Percentiles rank a stretch among this genome's conserved stretches.
These are phyloP conservation scores for Rosa hybrid DNA, from an alignment of 331 rosid genomes.

Conservation along the genomic window DNA sequence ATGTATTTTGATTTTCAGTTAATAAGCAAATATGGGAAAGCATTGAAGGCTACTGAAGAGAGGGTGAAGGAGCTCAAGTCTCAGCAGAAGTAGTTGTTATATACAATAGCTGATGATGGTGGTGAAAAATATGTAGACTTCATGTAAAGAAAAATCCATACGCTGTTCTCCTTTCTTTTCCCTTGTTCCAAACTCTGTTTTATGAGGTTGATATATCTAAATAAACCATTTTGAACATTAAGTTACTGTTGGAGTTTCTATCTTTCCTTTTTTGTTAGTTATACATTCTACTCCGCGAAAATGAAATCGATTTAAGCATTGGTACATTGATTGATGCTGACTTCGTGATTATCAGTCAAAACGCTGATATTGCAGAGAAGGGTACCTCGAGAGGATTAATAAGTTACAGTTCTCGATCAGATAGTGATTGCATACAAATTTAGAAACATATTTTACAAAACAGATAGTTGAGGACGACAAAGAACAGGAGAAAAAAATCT, in stretches of 20 bases:
- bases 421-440: neutral
- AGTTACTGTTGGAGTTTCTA: neutral
- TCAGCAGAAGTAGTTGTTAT: conserved; percentile 42
- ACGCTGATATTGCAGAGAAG: neutral
- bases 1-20: conserved; percentile 43
- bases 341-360: neutral
- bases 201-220: neutral
- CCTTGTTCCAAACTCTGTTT: neutral
- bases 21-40: conserved; percentile 72
- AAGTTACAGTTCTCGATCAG: neutral
- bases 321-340: neutral
- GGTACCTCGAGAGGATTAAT: neutral
- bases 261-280: neutral
- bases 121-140: conserved; percentile 28
- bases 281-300: neutral
- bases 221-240: neutral
- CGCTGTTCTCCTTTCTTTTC: neutral
- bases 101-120: conserved; percentile 16
- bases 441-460: neutral
- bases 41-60: conserved; percentile 67
- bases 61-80: conserved; percentile 83
- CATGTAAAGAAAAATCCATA: conserved; percentile 8
- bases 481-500: neutral
- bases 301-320: neutral
- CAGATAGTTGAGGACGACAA: neutral